phyloP scores from a whole-genome alignment of 2,329 filamentous ascomycete species.

The Hirsutella minnesotensis region DNA sequence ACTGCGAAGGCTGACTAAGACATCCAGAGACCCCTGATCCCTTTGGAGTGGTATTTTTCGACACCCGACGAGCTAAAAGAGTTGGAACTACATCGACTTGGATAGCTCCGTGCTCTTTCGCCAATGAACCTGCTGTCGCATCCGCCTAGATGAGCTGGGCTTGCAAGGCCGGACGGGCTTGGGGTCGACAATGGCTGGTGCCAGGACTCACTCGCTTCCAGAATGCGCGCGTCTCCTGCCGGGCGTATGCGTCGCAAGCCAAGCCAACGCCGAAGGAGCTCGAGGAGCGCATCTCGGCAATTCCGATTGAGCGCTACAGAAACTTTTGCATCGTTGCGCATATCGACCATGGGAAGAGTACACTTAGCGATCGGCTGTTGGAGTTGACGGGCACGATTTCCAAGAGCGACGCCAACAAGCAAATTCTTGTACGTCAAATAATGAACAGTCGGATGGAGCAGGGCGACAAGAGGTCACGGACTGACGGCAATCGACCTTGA shows the following conservation, averaged over 20 bases:
- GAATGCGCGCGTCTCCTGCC: conserved; percentile 4
- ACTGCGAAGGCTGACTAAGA: no score
- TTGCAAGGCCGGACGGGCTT: conserved; percentile 23
- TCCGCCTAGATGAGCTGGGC: conserved; percentile 24
- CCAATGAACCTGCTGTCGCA: conserved; percentile 5
- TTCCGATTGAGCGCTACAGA: conserved; percentile 68
- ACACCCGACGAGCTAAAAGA: background rate
- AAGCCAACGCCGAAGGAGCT: conserved; percentile 22
- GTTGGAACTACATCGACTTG: background rate
- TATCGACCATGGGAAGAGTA: conserved; percentile 98
- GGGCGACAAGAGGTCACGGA: background rate
- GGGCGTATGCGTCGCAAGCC: conserved; percentile 5
- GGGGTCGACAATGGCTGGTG: conserved; percentile 21
- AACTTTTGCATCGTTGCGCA: conserved; percentile 99
- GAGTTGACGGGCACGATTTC: conserved; percentile 91
- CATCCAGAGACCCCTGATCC: background rate
- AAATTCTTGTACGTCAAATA: conserved; percentile 51
- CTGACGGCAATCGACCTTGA: conserved; percentile 6
- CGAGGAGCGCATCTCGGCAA: conserved; percentile 50
- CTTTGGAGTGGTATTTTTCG: background rate
- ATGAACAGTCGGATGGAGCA: background rate
- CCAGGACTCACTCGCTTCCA: conserved; percentile 1
- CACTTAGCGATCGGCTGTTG: conserved; percentile 80
- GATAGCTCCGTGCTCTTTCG: background rate
- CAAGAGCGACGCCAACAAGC: conserved; percentile 71